phyloP scores from a whole-genome alignment of 73 alveolate genomes.

The Tetrahymena thermophila region DNA sequence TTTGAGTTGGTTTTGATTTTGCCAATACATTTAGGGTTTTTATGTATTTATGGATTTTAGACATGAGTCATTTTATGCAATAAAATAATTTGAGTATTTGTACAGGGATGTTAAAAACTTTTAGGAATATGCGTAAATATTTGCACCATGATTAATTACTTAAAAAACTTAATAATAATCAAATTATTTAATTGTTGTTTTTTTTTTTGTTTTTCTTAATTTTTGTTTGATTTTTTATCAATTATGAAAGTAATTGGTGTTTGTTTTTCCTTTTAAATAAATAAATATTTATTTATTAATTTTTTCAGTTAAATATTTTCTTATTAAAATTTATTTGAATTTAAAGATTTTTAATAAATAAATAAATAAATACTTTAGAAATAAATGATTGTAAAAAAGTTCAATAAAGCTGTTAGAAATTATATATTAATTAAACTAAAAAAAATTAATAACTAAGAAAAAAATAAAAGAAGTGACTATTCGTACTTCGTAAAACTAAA shows the following conservation, averaged over 20 bases:
- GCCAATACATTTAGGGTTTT: background rate
- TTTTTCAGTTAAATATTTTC: background rate
- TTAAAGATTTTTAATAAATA: background rate
- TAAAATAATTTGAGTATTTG: background rate
- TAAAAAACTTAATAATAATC: background rate
- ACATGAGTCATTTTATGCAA: background rate
- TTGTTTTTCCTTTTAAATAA: too few relatives aligned
- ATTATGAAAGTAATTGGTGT: too few relatives aligned
- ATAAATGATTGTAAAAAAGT: too few relatives aligned
- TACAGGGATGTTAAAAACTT: background rate
- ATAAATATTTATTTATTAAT: too few relatives aligned
- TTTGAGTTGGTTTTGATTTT: background rate
- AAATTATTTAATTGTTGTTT: background rate
- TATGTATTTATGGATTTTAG: background rate
- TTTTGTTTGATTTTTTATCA: background rate
- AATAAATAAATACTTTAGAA: too few relatives aligned
- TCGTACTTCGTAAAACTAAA: background rate
- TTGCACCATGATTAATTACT: background rate
- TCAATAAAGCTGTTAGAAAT: background rate
- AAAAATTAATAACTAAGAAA: background rate
- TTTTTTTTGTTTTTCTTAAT: background rate
- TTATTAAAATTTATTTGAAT: background rate
- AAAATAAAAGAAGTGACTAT: background rate
- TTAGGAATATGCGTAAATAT: background rate
- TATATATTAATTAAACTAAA: background rate